These are phyloP conservation scores for Ustulina deusta DNA, from an alignment of 2,329 filamentous ascomycete species.

Conservation along the genomic window DNA sequence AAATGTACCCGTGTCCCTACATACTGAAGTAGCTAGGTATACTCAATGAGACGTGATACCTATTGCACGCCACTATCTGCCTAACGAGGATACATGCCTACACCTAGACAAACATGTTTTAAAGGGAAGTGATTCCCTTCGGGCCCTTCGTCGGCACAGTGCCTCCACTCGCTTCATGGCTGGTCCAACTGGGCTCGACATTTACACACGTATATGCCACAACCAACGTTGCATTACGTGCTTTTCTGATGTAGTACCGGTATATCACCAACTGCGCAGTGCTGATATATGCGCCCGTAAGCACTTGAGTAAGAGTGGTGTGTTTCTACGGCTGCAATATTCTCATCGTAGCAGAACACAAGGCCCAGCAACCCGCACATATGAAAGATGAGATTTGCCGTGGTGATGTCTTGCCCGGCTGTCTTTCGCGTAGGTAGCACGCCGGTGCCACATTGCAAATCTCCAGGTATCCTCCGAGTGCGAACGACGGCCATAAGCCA, in stretches of 20 bases:
- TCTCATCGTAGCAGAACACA: constrained; percentile 2
- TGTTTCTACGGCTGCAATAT: constrained; percentile 18
- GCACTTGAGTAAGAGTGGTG: constrained; percentile 27
- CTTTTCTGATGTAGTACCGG: constrained; percentile 1
- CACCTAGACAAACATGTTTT: neutral
- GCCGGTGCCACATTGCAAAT: constrained; percentile 27
- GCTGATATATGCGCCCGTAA: constrained; percentile 28
- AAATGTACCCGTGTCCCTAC: neutral
- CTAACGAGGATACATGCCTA: neutral
- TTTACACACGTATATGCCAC: constrained; percentile 11
- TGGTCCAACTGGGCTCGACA: neutral
- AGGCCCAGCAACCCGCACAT: constrained; percentile 1
- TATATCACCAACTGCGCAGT: constrained; percentile 17
- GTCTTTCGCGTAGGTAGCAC: constrained; percentile 4
- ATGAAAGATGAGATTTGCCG: neutral
- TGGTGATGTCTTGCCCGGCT: constrained; percentile 14
- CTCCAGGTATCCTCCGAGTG: neutral
- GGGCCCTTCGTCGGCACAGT: constrained; percentile 11
- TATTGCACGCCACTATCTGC: constrained; percentile 2
- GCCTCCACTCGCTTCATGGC: constrained; percentile 10
- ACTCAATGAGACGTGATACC: neutral
- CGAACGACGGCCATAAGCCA: constrained; percentile 8
- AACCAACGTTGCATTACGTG: constrained; percentile 23
- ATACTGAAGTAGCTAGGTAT: no score
- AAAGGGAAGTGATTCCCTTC: neutral